Percentiles rank a stretch among this genome's conserved stretches.
phyloP scores from a whole-genome alignment of 2,329 filamentous ascomycete species.

The Penicillium psychrosexuale region DNA sequence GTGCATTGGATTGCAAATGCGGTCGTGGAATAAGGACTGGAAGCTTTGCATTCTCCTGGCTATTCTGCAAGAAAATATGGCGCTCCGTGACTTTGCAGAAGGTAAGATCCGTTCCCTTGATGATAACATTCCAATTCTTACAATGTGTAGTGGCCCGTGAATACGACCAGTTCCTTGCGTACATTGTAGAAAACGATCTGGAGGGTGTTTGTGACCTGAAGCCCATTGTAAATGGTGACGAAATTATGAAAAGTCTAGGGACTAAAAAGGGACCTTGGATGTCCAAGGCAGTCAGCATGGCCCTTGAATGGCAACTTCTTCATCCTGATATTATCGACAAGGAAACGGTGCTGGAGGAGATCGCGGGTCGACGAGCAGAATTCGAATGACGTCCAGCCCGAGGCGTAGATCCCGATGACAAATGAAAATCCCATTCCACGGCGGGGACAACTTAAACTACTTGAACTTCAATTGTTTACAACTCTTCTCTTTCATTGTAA shows the following conservation, averaged over 20 bases:
- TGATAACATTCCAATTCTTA: conserved; percentile 6
- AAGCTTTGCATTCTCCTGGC: conserved; percentile 39
- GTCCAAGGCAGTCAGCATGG: conserved; percentile 71
- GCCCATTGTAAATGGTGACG: conserved; percentile 69
- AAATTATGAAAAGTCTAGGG: conserved; percentile 64
- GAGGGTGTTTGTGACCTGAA: conserved; percentile 55
- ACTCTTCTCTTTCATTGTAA: not conserved
- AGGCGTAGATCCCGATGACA: conserved; percentile 7
- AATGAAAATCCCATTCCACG: conserved; percentile 2
- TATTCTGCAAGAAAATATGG: conserved; percentile 41
- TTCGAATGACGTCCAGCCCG: conserved; percentile 39
- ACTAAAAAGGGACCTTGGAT: conserved; percentile 77
- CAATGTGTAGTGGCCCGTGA: conserved; percentile 43
- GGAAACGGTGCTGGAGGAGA: conserved; percentile 58
- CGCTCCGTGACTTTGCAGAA: conserved; percentile 27
- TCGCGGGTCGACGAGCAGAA: conserved; percentile 52
- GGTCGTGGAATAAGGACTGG: conserved; percentile 40
- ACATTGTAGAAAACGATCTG: conserved; percentile 51
- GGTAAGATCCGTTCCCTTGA: conserved; percentile 25
- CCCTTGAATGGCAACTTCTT: conserved; percentile 83
- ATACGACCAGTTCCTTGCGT: conserved; percentile 55
- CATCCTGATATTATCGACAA: conserved; percentile 64
- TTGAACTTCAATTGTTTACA: not conserved
- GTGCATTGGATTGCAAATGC: conserved; percentile 35
- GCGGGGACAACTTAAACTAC: conserved; percentile 5